Conservation (phyloP, 345 rosid genomes). For the Arabis alpina region DNA sequence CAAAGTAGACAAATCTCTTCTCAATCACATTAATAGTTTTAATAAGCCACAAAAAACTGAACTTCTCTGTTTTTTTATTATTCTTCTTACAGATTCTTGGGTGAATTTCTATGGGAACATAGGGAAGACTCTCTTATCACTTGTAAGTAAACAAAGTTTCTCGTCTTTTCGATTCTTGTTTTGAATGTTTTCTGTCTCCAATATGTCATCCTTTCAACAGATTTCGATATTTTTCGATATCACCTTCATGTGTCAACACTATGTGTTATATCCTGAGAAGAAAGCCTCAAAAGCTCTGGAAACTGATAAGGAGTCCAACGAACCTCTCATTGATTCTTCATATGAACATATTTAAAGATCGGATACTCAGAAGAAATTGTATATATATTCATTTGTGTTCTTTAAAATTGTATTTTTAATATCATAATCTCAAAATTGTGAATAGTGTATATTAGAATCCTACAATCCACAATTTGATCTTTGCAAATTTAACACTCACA, state of each 20-base stretch:
- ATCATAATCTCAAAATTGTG: too few species aligned
- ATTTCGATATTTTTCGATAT: slow-evolving; percentile 75
- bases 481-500: too few species aligned
- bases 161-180: neutral
- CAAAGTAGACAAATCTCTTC: slow-evolving; percentile 56
- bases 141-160: slow-evolving; percentile 50
- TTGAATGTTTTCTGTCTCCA: slow-evolving; percentile 1
- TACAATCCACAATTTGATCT: too few species aligned
- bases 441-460: too few species aligned
- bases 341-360: slow-evolving; percentile 52
- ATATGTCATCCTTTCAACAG: slow-evolving; percentile 48
- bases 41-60: slow-evolving; percentile 2
- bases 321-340: slow-evolving; percentile 60
- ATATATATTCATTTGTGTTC: too few species aligned
- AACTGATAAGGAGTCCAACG: slow-evolving; percentile 45
- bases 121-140: slow-evolving; percentile 83
- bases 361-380: neutral
- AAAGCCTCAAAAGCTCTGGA: slow-evolving; percentile 39
- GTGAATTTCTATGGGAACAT: slow-evolving; percentile 93
- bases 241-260: slow-evolving; percentile 88
- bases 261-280: slow-evolving; percentile 65
- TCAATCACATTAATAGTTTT: slow-evolving; percentile 13
- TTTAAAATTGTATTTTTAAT: too few species aligned
- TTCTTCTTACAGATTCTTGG: slow-evolving; percentile 71
- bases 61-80: neutral